Conservation (phyloP, 768 basidiomycete species). For the Boletus reticulatus region DNA sequence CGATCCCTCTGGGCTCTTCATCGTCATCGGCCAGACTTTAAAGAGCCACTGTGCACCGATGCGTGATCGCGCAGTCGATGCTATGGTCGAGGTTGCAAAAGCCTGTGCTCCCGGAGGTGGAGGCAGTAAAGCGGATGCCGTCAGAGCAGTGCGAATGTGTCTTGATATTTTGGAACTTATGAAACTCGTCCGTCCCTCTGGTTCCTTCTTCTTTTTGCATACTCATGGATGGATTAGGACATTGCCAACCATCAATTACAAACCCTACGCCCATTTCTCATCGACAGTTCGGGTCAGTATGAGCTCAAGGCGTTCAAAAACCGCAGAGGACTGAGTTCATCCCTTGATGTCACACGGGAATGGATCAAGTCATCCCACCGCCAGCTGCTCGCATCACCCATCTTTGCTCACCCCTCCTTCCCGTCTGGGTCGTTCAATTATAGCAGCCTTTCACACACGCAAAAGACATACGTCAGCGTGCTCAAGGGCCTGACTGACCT, state of each 20-base stretch:
- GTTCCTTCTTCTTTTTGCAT: constrained; percentile 9
- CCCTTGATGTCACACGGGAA: constrained; percentile 54
- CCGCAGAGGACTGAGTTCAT: constrained; percentile 43
- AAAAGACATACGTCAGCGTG: constrained; percentile 49
- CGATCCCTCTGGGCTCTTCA: constrained; percentile 76
- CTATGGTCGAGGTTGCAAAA: constrained; percentile 73
- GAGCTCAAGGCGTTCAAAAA: constrained; percentile 77
- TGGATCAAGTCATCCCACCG: constrained; percentile 62
- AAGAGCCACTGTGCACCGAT: constrained; percentile 94
- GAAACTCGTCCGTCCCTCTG: constrained; percentile 73
- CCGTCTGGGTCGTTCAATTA: constrained; percentile 44
- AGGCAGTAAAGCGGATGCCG: constrained; percentile 60
- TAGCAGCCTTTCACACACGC: constrained; percentile 39
- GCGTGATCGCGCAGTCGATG: constrained; percentile 80
- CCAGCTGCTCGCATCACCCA: constrained; percentile 40
- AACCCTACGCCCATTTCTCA: constrained; percentile 86
- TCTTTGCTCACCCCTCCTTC: constrained; percentile 44
- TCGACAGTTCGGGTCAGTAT: constrained; percentile 74
- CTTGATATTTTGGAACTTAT: constrained; percentile 92
- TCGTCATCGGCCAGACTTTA: constrained; percentile 74
- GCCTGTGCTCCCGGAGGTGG: constrained; percentile 52
- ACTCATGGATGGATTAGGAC: constrained; percentile 54
- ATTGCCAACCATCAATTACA: constrained; percentile 96
- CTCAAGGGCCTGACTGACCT: constrained; percentile 64
- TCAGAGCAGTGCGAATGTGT: constrained; percentile 75